Base-by-base conservation (phyloP, 192 early-diverging fungal genomes). In the Backusella mclennaniae region DNA sequence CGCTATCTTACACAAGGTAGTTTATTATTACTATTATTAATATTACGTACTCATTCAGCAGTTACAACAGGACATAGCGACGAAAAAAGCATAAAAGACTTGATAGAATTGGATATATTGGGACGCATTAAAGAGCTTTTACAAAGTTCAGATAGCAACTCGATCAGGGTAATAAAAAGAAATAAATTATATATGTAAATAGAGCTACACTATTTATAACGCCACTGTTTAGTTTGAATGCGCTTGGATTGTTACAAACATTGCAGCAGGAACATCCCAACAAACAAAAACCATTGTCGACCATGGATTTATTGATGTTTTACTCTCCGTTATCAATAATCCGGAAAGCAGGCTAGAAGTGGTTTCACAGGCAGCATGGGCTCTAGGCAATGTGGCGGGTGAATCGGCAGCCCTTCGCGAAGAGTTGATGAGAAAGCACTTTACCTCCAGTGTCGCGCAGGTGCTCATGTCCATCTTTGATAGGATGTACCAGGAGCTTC, bases 291-390 rank as follows among this genome's bases (percentile, higher is more conserved):
- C 76, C 1, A 35, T 83, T 4, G 73, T 80, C 4, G 68, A 79
- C 21, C 41, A 71, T 17, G 78, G 76, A 29, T 74, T 80, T 67
- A 69, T 83, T 33, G 67, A 76, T n/a, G 41, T 67, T 0, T 49
- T 83, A 0, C 67, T 77, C 5, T 33, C 29, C 14, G 59, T 67
- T 26, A 23, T 83, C 3, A 33, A 36, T n/a, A 29, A 52, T 31
- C 33, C 75, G 9, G 35, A 35, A 2, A 67, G 35, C 29, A 63
- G 21, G 14, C 31, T 77, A 3, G 71, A 44, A 39, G 33, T 77
- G 7, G 77, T 74, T n/a, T 59, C 78, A n/a, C 82, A 83, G 71
- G 82, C 79, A 5, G 78, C 77, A 26, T 83, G 82, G 82, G 82
- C 82, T 9, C 38, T 83, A 31, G 79, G 78, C 0, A 83, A 83